phyloP scores from a whole-genome alignment of 768 basidiomycete genomes.

The Pholiota conissans region DNA sequence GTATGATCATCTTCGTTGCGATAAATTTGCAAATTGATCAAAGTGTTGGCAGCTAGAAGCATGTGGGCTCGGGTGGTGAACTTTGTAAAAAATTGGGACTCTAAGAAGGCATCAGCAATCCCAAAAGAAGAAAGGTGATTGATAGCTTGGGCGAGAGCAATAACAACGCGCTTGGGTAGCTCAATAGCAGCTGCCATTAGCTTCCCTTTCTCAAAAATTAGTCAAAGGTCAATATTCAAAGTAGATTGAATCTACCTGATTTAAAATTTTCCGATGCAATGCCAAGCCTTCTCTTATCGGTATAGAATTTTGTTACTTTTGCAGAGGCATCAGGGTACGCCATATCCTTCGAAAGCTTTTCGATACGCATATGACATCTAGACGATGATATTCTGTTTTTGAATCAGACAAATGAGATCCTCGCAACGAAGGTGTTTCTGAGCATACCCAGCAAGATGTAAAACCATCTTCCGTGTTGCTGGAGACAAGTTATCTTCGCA shows the following conservation, averaged over 20 bases:
- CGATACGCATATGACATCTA: conserved; percentile 55
- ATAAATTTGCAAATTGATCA: conserved; percentile 91
- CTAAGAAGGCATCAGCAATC: conserved; percentile 76
- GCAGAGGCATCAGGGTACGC: conserved; percentile 71
- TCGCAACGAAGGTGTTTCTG: not conserved
- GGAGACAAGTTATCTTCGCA: conserved; percentile 59
- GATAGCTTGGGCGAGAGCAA: conserved; percentile 74
- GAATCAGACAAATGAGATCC: conserved; percentile 4
- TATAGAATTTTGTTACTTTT: conserved; percentile 65
- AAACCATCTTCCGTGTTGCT: conserved; percentile 74
- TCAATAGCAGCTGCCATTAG: conserved; percentile 61
- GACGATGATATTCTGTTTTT: conserved; percentile 34
- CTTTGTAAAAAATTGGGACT: conserved; percentile 74
- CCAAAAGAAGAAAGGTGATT: conserved; percentile 71
- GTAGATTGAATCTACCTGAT: conserved; percentile 36
- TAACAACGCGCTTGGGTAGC: conserved; percentile 68
- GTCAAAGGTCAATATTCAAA: not conserved
- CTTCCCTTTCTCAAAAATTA: conserved; percentile 40
- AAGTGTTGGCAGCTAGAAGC: conserved; percentile 86
- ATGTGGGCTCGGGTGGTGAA: conserved; percentile 82
- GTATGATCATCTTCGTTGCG: conserved; percentile 84
- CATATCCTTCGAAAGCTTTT: conserved; percentile 56
- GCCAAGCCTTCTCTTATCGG: conserved; percentile 41
- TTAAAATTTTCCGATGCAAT: conserved; percentile 44
- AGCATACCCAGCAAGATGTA: conserved; percentile 57